A percentile compares a stretch with the other conserved stretches of the same genome.
Evolutionary conservation across 2,329 filamentous ascomycete genomes (phyloP).

Genomic region (Beauveria scarabaeidicola): DNA sequence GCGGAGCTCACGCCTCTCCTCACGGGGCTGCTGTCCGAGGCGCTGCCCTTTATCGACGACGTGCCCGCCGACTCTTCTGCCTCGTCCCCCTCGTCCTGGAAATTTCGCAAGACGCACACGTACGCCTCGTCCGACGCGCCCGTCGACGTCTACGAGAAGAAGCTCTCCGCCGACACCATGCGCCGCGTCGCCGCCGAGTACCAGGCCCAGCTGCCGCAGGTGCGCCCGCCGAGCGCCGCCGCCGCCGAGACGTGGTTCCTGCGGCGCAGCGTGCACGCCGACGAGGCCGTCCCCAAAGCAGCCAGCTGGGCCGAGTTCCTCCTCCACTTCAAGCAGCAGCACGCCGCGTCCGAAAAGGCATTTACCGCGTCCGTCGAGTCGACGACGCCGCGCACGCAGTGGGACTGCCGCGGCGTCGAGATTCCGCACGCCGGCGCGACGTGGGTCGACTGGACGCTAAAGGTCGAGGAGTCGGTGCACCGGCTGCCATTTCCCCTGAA

Average conservation of each 20-base stretch:
- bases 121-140: constrained; percentile 40
- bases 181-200: constrained; percentile 27
- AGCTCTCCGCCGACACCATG: constrained; percentile 37
- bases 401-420: constrained; percentile 36
- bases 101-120: constrained; percentile 38
- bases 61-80: constrained; percentile 32
- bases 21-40: constrained; percentile 45
- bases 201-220: constrained; percentile 17
- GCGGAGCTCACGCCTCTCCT: constrained; percentile 44
- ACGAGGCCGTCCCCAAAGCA: constrained; percentile 40
- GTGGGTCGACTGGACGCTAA: constrained; percentile 41
- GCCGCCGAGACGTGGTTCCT: constrained; percentile 53
- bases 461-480: constrained; percentile 58
- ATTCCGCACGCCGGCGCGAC: constrained; percentile 27
- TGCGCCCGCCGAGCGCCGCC: constrained; percentile 15
- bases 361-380: constrained; percentile 31
- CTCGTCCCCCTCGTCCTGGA: constrained; percentile 33
- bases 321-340: constrained; percentile 44
- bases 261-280: constrained; percentile 52
- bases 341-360: constrained; percentile 30
- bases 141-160: constrained; percentile 46
- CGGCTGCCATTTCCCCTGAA: constrained; percentile 50
- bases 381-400: constrained; percentile 30
- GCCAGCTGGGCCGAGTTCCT: constrained; percentile 59
- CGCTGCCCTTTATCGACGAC: constrained; percentile 48